These are phyloP conservation scores for Cercophora sp. DNA, from an alignment of 495 filamentous ascomycete species.

Conservation along the genomic window DNA sequence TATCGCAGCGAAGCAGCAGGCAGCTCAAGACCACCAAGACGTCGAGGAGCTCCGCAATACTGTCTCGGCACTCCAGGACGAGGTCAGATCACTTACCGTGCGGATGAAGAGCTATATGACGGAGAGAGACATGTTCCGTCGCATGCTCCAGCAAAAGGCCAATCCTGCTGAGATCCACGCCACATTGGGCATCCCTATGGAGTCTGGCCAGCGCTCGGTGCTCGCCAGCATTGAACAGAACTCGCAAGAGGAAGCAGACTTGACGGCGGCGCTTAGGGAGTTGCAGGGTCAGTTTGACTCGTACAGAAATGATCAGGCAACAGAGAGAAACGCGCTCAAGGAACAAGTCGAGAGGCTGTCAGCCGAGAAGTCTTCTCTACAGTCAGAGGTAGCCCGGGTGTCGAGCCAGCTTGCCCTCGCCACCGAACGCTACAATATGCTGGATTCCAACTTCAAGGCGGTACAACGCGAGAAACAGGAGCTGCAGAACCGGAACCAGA, in stretches of 20 bases:
- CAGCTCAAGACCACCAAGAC: slow-evolving; percentile 68
- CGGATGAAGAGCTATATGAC: slow-evolving; percentile 88
- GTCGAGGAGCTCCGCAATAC: slow-evolving; percentile 64
- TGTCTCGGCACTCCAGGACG: slow-evolving; percentile 57
- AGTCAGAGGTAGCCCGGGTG: slow-evolving; percentile 71
- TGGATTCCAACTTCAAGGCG: slow-evolving; percentile 82
- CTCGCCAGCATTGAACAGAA: slow-evolving; percentile 50
- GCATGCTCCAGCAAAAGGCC: slow-evolving; percentile 74
- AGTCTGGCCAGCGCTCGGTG: slow-evolving; percentile 41
- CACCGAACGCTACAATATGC: slow-evolving; percentile 78
- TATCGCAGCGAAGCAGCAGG: slow-evolving; percentile 59
- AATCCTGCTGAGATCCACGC: slow-evolving; percentile 56
- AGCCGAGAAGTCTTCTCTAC: slow-evolving; percentile 71
- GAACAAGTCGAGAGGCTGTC: slow-evolving; percentile 82
- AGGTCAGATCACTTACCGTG: slow-evolving; percentile 70
- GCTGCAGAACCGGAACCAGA: slow-evolving; percentile 72
- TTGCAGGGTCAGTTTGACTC: slow-evolving; percentile 86
- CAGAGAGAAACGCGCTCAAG: slow-evolving; percentile 74
- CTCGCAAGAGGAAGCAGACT: slow-evolving; percentile 38
- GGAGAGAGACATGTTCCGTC: slow-evolving; percentile 94
- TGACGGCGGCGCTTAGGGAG: slow-evolving; percentile 61
- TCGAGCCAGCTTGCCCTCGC: slow-evolving; percentile 78
- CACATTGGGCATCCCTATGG: slow-evolving; percentile 62
- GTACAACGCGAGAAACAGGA: slow-evolving; percentile 79
- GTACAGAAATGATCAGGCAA: slow-evolving; percentile 77